A percentile compares a stretch with the other conserved stretches of the same genome.
Evolutionary conservation across 306 rosid genomes (phyloP).

Genomic region (Gleditsia sinensis): DNA sequence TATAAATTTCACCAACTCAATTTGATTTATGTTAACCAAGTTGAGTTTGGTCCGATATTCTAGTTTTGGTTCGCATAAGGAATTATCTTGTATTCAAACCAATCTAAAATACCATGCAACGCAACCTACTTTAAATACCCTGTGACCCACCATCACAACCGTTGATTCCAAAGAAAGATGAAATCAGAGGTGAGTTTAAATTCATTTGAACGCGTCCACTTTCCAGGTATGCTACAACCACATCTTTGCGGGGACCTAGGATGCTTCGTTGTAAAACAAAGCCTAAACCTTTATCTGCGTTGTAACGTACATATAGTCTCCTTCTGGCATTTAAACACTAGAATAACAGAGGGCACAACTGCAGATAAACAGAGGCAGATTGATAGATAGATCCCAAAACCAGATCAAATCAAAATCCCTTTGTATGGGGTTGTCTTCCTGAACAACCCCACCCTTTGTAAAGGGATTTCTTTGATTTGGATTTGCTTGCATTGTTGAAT

Average conservation of each 20-base stretch:
- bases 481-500: neutral
- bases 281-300: neutral
- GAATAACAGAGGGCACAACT: neutral
- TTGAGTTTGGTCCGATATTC: too few species aligned
- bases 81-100: too few species aligned
- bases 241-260: neutral
- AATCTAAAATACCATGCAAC: neutral
- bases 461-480: constrained; percentile 21
- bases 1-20: too few species aligned
- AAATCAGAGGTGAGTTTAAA: too few species aligned
- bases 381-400: neutral
- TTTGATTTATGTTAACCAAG: too few species aligned
- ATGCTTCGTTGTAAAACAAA: neutral
- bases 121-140: neutral
- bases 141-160: neutral
- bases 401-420: neutral
- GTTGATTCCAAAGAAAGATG: too few species aligned
- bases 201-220: neutral
- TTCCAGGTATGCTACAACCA: neutral
- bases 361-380: neutral
- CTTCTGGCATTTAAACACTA: neutral
- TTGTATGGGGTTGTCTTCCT: too few species aligned
- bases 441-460: too few species aligned
- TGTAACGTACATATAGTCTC: neutral
- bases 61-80: too few species aligned